These are phyloP conservation scores for Trametes villosa DNA, from an alignment of 768 basidiomycete genomes.

Conservation along the genomic window DNA sequence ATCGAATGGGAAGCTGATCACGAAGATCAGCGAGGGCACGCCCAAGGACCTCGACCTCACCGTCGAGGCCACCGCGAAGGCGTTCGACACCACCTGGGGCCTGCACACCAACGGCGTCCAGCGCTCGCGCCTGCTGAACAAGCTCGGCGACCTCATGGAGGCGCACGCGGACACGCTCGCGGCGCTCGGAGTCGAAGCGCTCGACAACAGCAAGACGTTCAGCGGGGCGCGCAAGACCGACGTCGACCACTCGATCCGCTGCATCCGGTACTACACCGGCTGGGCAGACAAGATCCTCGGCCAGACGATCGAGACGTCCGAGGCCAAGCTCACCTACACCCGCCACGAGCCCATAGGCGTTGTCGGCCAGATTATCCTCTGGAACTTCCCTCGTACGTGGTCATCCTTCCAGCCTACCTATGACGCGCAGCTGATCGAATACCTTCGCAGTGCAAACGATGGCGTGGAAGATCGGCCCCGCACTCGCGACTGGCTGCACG, in stretches of 20 bases:
- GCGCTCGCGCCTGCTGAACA: constrained; percentile 60
- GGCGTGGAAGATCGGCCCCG: constrained; percentile 65
- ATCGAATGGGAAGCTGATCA: constrained; percentile 67
- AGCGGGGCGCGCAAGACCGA: constrained; percentile 52
- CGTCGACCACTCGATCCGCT: constrained; percentile 48
- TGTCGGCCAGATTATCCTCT: constrained; percentile 64
- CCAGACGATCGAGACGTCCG: constrained; percentile 67
- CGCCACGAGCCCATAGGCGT: constrained; percentile 65
- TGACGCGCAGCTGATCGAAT: not conserved
- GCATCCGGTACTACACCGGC: constrained; percentile 82
- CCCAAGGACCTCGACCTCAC: constrained; percentile 77
- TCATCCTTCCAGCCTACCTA: not conserved
- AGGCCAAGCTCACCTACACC: constrained; percentile 58
- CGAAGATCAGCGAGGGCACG: constrained; percentile 60
- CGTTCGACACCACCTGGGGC: constrained; percentile 72
- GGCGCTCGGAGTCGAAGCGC: constrained; percentile 72
- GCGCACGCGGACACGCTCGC: constrained; percentile 63
- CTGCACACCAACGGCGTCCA: constrained; percentile 54
- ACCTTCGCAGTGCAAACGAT: constrained; percentile 51
- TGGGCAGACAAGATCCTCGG: constrained; percentile 89
- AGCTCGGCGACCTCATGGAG: constrained; percentile 70
- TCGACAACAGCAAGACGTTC: constrained; percentile 71
- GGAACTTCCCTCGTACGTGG: constrained; percentile 60
- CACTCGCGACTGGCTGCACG: constrained; percentile 64
- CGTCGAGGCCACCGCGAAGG: constrained; percentile 66